A percentile compares a stretch with the other conserved stretches of the same genome.
phyloP scores from a whole-genome alignment of 2,329 filamentous ascomycete genomes.

The Alternaria incomplexa region DNA sequence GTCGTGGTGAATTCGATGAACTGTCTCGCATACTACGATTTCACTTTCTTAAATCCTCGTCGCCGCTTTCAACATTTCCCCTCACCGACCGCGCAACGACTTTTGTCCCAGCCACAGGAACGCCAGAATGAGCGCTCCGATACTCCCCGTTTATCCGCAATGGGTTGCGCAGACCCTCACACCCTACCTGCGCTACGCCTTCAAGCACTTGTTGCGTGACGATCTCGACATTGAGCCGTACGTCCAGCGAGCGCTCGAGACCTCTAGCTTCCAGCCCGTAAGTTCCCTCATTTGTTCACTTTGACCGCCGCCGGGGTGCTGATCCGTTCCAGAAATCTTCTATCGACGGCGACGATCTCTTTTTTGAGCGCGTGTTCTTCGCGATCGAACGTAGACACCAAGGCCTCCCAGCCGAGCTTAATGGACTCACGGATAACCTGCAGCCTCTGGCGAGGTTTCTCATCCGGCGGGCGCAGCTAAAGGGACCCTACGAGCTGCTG shows the following conservation, averaged over 20 bases:
- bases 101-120: neutral
- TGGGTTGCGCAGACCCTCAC: slow-evolving; percentile 17
- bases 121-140: neutral
- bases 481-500: slow-evolving; percentile 19
- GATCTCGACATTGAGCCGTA: slow-evolving; percentile 5
- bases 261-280: slow-evolving; percentile 8
- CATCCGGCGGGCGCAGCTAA: slow-evolving; percentile 17
- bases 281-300: neutral
- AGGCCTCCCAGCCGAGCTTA: slow-evolving; percentile 6
- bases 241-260: slow-evolving; percentile 3
- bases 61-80: neutral
- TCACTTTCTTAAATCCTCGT: neutral
- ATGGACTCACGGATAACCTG: slow-evolving; percentile 7
- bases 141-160: slow-evolving; percentile 2
- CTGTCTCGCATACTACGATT: neutral
- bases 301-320: neutral
- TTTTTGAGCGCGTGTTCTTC: slow-evolving; percentile 21
- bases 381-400: slow-evolving; percentile 11
- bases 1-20: neutral
- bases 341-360: slow-evolving; percentile 13
- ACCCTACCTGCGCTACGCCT: slow-evolving; percentile 18
- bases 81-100: neutral
- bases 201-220: slow-evolving; percentile 5
- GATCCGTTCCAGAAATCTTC: neutral
- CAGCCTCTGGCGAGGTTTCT: slow-evolving; percentile 14